Evolutionary conservation across 2,329 filamentous ascomycete genomes (phyloP).

Genomic region (Ambrosiella beaveri): DNA sequence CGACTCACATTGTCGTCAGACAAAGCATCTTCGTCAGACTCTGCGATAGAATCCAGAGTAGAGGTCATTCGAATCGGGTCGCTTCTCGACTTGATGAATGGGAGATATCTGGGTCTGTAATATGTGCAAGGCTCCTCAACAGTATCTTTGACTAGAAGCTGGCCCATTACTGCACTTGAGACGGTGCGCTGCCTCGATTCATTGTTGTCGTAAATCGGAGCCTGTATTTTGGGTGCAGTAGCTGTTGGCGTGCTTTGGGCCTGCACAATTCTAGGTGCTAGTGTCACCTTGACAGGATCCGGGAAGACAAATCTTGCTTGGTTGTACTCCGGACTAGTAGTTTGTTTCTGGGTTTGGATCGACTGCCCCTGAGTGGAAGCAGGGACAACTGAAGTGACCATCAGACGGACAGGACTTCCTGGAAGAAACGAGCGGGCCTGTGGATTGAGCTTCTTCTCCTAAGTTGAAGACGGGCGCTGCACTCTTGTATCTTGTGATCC

Average conservation of each 20-base stretch:
- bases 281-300: no score
- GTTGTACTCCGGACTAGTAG: no score
- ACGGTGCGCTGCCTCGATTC: background rate
- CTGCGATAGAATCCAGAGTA: conserved; percentile 10
- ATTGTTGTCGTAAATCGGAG: background rate
- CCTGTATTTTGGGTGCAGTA: background rate
- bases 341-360: no score
- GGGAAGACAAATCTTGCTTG: no score
- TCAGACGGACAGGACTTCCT: background rate
- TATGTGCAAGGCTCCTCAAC: background rate
- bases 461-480: conserved; percentile 12
- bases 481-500: no score
- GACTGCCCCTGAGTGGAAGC: no score
- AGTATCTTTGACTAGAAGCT: background rate
- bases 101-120: conserved; percentile 9
- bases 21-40: conserved; percentile 8
- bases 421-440: conserved; percentile 39
- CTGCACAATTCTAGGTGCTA: no score
- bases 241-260: background rate
- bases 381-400: no score
- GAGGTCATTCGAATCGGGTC: conserved; percentile 9
- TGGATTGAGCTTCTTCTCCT: conserved; percentile 39
- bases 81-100: conserved; percentile 11
- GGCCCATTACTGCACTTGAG: background rate
- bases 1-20: background rate